Evolutionary conservation across 1,284 basidiomycete species (phyloP).

Genomic region (Anthracocystis walkeri): DNA sequence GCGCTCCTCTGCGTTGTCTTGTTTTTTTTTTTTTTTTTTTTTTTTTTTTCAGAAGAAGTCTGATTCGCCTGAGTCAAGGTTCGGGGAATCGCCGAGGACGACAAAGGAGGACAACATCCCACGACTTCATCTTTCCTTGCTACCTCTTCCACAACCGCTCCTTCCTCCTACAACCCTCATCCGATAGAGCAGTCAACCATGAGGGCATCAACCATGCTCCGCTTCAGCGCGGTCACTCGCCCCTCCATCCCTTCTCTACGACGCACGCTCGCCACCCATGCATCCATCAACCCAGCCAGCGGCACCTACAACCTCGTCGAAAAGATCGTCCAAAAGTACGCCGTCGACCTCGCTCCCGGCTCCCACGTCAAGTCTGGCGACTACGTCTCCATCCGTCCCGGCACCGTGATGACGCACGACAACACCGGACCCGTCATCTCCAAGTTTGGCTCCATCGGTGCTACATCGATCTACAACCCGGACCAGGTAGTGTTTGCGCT

Average conservation of each 20-base stretch:
- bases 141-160: not conserved
- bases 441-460: slow-evolving; percentile 90
- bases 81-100: slow-evolving; percentile 34
- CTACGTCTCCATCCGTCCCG: slow-evolving; percentile 98
- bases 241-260: slow-evolving; percentile 17
- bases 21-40: slow-evolving; percentile 5
- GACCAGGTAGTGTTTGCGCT: slow-evolving; percentile 93
- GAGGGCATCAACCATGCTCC: slow-evolving; percentile 41
- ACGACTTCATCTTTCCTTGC: not conserved
- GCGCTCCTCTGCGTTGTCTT: not conserved
- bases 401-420: slow-evolving; percentile 82
- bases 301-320: slow-evolving; percentile 77
- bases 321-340: slow-evolving; percentile 97
- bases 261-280: slow-evolving; percentile 45
- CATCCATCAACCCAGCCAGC: slow-evolving; percentile 31
- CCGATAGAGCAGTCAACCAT: slow-evolving; percentile 11
- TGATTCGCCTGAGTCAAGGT: not conserved
- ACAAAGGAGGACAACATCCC: not conserved
- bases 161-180: not conserved
- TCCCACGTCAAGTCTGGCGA: slow-evolving; percentile 85
- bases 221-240: slow-evolving; percentile 24
- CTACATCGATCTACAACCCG: slow-evolving; percentile 84
- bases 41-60: slow-evolving; percentile 6
- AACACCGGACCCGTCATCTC: slow-evolving; percentile 98
- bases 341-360: slow-evolving; percentile 81